Conservation (phyloP, 2,329 filamentous ascomycete genomes). For the Tricladium varicosporioides region DNA sequence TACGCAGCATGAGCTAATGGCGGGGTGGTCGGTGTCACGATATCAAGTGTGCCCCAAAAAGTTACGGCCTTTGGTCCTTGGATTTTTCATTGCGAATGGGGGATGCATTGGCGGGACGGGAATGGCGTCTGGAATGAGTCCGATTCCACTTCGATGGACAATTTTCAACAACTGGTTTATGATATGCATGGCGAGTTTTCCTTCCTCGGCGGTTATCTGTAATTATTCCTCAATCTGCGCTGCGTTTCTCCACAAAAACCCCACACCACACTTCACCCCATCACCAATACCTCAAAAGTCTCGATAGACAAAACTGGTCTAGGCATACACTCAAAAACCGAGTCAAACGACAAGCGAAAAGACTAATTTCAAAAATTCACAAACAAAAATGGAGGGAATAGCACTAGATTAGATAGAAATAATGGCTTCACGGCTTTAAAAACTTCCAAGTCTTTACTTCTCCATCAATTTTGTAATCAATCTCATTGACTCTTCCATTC, state of each 20-base stretch:
- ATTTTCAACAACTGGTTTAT: too few species aligned
- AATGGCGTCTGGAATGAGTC: not conserved
- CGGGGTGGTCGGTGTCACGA: constrained; percentile 3
- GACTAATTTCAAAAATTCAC: not conserved
- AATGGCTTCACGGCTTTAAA: constrained; percentile 18
- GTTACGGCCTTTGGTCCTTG: not conserved
- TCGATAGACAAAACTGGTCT: not conserved
- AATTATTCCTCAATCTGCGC: constrained; percentile 2
- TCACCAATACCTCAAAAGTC: constrained; percentile 1
- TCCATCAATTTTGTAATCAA: not conserved
- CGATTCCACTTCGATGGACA: not conserved
- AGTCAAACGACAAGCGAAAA: not conserved
- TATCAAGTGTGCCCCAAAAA: constrained; percentile 4
- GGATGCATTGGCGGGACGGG: not conserved
- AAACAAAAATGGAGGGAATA: constrained; percentile 1
- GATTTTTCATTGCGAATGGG: not conserved
- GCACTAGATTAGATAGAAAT: constrained; percentile 16
- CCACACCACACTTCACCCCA: not conserved
- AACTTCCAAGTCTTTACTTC: not conserved
- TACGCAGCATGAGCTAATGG: not conserved
- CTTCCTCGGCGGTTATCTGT: not conserved
- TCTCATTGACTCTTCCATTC: not conserved
- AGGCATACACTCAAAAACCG: not conserved
- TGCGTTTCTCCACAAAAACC: not conserved
- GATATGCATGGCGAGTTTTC: not conserved